Conservation (phyloP, 2,329 filamentous ascomycete species). For the Aspergillus nomiae region DNA sequence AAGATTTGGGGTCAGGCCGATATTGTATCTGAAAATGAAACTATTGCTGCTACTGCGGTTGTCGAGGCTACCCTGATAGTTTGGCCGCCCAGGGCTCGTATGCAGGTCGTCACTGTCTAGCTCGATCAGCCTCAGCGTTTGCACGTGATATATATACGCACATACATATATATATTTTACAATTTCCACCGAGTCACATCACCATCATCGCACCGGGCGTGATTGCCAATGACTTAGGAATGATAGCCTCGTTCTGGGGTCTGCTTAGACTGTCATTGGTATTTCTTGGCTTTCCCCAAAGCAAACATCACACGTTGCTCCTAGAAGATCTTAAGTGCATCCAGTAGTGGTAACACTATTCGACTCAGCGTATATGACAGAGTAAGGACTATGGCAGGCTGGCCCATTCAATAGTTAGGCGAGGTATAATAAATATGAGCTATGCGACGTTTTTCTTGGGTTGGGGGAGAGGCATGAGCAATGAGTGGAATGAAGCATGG, state of each 20-base stretch:
- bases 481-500: conserved; percentile 43
- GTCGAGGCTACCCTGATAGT: conserved; percentile 23
- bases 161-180: conserved; percentile 20
- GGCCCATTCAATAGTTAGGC: conserved; percentile 58
- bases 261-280: conserved; percentile 61
- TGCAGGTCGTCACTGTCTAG: conserved; percentile 57
- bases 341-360: conserved; percentile 56
- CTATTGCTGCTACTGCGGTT: not conserved
- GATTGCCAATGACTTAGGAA: conserved; percentile 55
- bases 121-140: conserved; percentile 27
- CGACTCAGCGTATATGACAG: conserved; percentile 56
- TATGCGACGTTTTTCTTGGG: conserved; percentile 40
- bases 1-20: conserved; percentile 59
- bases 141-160: conserved; percentile 33
- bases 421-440: conserved; percentile 61
- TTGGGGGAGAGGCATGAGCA: conserved; percentile 37
- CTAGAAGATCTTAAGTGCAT: conserved; percentile 49
- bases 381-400: conserved; percentile 58
- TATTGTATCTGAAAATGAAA: not conserved
- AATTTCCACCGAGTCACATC: conserved; percentile 32
- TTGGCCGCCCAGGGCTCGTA: conserved; percentile 55
- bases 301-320: conserved; percentile 54
- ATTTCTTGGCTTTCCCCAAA: conserved; percentile 59
- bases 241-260: conserved; percentile 56
- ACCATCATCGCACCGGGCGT: conserved; percentile 57